A percentile compares a stretch with the other conserved stretches of the same genome.
Evolutionary conservation across 192 early-diverging fungal species (phyloP).

Genomic region (Linnemannia exigua): DNA sequence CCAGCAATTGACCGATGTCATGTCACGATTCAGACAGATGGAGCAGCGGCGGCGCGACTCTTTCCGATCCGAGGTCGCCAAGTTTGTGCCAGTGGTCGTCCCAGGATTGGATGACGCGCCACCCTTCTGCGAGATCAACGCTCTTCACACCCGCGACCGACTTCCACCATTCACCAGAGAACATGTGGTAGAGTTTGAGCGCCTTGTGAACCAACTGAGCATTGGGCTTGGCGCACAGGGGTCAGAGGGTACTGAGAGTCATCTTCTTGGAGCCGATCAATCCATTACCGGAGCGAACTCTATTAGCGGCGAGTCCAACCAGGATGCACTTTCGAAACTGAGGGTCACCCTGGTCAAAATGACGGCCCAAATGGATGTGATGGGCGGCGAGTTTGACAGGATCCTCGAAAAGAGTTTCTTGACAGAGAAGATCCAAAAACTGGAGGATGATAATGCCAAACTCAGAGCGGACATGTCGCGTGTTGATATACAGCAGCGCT

Average conservation of each 20-base stretch:
- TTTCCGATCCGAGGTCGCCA: conserved; percentile 57
- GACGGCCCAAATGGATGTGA: conserved; percentile 60
- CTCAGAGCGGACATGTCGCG: conserved; percentile 48
- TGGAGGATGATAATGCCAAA: conserved; percentile 50
- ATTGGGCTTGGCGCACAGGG: conserved; percentile 11
- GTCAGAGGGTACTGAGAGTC: conserved; percentile 18
- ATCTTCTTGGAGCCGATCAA: conserved; percentile 12
- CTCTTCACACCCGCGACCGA: conserved; percentile 44
- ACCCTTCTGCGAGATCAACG: conserved; percentile 65
- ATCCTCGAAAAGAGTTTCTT: conserved; percentile 60
- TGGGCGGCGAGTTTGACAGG: conserved; percentile 59
- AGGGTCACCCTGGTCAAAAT: conserved; percentile 47
- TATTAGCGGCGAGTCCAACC: conserved; percentile 36
- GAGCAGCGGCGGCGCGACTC: conserved; percentile 58
- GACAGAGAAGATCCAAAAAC: conserved; percentile 35
- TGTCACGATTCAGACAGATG: conserved; percentile 54
- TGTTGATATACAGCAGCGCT: conserved; percentile 42
- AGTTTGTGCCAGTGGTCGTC: conserved; percentile 54
- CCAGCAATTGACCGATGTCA: conserved; percentile 57
- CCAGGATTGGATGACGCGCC: conserved; percentile 60
- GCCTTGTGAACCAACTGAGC: conserved; percentile 39
- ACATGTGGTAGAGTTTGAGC: conserved; percentile 57
- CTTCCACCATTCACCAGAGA: conserved; percentile 56
- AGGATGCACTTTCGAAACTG: conserved; percentile 46
- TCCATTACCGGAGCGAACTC: conserved; percentile 29